Base-by-base conservation (phyloP, 805 yeast genomes). In the Starmerella sirachaensis region DNA sequence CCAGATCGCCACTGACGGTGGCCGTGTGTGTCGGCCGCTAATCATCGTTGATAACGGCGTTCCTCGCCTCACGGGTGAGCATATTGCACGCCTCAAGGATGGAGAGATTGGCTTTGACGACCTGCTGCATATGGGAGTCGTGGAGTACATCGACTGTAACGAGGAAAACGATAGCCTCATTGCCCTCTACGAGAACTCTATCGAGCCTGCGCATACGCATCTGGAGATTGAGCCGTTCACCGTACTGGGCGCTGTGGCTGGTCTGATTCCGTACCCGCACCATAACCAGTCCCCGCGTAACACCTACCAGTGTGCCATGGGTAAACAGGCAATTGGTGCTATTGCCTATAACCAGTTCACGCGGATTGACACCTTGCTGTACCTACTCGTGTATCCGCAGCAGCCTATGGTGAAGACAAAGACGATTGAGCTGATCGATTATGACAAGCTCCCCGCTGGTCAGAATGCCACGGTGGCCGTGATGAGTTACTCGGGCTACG, bases 241-340 rank as follows among this genome's bases (percentile, higher is more conserved):
- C 0, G 78, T 84, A 3, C 63, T 84, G 22, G 95, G 94, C 40
- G 94, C 94, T 0, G 94, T 83, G 38, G 94, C 94, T 0, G 93
- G 94, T 19, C 67, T 82, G 50, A 82, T 82, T 66, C 94, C 94
- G 14, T 82, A 83, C 54, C 94, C 94, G 31, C 93, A 82, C 56
- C 94, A 82, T 58, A 82, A 82, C 62, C 94, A 82, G 62, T 80
- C 93, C 4, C 94, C 94, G 30, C 74, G 94, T 68, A 82, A 82
- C 61, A 82, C 93, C 4, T 82, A 82, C 62, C 94, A 82, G 61
- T 82, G 93, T 69, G 94, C 93, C 56, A 82, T 82, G 94, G 94
- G 94, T 75, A 84, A 84, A 63, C 98, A 91, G 65, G 98, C 98
- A n/a, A 88, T 91, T 60, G 98, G 98, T 50, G 97, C 97, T 2